Evolutionary conservation across 2,329 filamentous ascomycete genomes (phyloP), one percentile per base, ranked within the genome.

Genomic region (Clonostachys solani): DNA sequence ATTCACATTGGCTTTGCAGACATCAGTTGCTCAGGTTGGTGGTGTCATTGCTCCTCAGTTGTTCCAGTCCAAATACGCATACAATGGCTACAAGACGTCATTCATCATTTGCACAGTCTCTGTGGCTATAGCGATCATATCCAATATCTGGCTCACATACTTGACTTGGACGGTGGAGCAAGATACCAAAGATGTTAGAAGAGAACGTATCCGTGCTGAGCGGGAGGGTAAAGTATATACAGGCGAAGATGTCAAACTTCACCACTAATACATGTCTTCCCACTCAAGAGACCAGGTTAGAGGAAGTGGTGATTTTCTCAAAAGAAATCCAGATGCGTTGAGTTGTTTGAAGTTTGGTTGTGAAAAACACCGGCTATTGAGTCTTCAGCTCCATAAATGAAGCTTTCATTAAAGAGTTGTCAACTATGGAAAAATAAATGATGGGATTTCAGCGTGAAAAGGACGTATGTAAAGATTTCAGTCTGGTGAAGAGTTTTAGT

Each of bases 21-120:
- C 63, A 1, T 66, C 64, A 5, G 60, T 73, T 7, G 71, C 64
- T 0, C 71, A 74, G 54, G 59, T 74, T 2, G 71, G 72, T 6
- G 70, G 68, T n/a, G 68, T 72, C 3, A 61, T 74, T 23, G 71
- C 66, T 0, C 71, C 69, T 1, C 69, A 73, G 51, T 55, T 73
- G 0, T 73, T 74, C 54, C 65, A 67, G 50, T 62, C 59, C 3
- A 63, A 62, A 42, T 74, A 61, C 49, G 70, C 69, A 6, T 29
- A 15, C 16, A 41, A 41, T 41, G 40, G 40, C 17, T 41, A 41
- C 16, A 41, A 17, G 9, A 17, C 16, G 12, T 17, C 40, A 12
- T 41, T 41, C 16, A 17, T 17, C 12, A 41, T 41, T 6, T 41
- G 40, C 16, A 17, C 40, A 17, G 40, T 12, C 12, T 41, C 17